phyloP scores from a whole-genome alignment of 305 asterid genomes.

The Fraxinus latifolia region DNA sequence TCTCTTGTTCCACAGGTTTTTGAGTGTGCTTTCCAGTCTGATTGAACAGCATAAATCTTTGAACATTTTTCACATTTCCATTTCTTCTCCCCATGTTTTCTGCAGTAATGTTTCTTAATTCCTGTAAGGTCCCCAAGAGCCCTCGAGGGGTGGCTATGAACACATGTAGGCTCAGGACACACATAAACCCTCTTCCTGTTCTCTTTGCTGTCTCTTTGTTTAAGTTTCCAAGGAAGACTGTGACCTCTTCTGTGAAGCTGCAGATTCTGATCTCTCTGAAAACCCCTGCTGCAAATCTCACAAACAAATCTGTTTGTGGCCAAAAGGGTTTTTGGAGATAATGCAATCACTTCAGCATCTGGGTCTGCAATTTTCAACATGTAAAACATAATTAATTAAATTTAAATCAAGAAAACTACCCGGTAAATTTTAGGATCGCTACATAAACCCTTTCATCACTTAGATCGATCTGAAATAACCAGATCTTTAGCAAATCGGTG shows the following conservation, averaged over 20 bases:
- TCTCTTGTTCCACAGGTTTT: conserved; percentile 83
- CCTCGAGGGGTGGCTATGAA: conserved; percentile 77
- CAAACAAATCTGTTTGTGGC: conserved; percentile 77
- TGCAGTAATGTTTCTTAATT: conserved; percentile 75
- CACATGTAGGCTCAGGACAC: conserved; percentile 71
- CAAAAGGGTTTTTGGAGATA: conserved; percentile 66
- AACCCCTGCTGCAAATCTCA: conserved; percentile 81
- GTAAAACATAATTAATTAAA: not conserved
- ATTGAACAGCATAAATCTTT: conserved; percentile 76
- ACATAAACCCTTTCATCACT: not conserved
- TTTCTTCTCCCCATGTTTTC: conserved; percentile 90
- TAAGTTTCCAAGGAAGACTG: conserved; percentile 87
- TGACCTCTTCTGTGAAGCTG: conserved; percentile 87
- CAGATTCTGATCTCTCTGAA: conserved; percentile 87
- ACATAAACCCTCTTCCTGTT: conserved; percentile 63
- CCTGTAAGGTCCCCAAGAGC: conserved; percentile 87
- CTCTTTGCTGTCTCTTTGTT: conserved; percentile 65
- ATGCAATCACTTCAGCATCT: conserved; percentile 79
- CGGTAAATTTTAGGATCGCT: not conserved
- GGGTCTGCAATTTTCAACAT: conserved; percentile 45
- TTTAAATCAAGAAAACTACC: not conserved
- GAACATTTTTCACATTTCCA: conserved; percentile 82
- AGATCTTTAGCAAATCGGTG: not conserved
- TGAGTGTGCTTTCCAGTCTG: conserved; percentile 86
- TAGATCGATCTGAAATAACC: not conserved